Conservation (phyloP, 495 filamentous ascomycete genomes). For the Jackrogersella multiformis region DNA sequence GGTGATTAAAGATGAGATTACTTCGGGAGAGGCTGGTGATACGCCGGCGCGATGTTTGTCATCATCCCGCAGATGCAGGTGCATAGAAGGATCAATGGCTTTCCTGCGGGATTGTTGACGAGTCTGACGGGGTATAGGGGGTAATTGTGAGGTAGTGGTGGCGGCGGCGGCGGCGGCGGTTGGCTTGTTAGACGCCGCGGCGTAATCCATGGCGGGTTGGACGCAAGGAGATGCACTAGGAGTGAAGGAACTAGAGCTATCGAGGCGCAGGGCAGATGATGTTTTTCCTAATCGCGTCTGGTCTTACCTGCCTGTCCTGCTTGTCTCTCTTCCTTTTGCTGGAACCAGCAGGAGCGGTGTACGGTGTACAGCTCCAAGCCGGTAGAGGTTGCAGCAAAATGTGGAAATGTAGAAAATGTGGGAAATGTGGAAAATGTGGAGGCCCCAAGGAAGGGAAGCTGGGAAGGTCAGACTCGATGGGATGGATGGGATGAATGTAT, state of each 20-base stretch:
- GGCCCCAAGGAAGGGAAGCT: slow-evolving; percentile 19
- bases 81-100: slow-evolving; percentile 49
- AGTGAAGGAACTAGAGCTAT: slow-evolving; percentile 18
- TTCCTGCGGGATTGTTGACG: slow-evolving; percentile 51
- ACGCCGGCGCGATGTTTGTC: slow-evolving; percentile 55
- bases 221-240: slow-evolving; percentile 22
- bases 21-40: slow-evolving; percentile 82
- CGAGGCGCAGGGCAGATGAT: slow-evolving; percentile 35
- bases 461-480: slow-evolving; percentile 25
- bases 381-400: slow-evolving; percentile 21
- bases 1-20: slow-evolving; percentile 93
- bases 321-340: too few relatives aligned
- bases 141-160: too few relatives aligned
- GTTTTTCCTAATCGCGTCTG: slow-evolving; percentile 41
- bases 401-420: too few relatives aligned
- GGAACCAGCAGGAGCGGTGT: slow-evolving; percentile 33
- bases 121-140: slow-evolving; percentile 46
- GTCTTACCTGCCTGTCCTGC: slow-evolving; percentile 33
- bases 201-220: slow-evolving; percentile 34
- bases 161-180: slow-evolving; percentile 28
- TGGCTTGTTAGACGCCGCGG: slow-evolving; percentile 24
- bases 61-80: slow-evolving; percentile 42
- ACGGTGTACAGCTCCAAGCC: slow-evolving; percentile 20
- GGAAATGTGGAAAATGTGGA: slow-evolving; percentile 32
- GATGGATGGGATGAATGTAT: slow-evolving; percentile 10